Conservation (phyloP, 768 basidiomycete species). For the Kockovaella imperatae region DNA sequence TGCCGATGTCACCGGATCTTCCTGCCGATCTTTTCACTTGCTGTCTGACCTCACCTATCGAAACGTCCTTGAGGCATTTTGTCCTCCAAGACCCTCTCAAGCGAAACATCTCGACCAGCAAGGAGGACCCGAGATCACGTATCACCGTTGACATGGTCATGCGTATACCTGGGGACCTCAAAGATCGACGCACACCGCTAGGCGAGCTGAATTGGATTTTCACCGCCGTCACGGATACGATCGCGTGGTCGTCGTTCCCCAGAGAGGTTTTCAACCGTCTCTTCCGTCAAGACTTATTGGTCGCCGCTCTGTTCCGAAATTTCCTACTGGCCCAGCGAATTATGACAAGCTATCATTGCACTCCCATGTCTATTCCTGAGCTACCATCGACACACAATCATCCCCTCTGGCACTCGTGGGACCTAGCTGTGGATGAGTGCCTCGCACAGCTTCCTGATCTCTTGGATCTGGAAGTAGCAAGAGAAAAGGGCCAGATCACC, state of each 20-base stretch:
- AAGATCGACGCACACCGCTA: conserved; percentile 88
- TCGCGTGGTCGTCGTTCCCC: conserved; percentile 97
- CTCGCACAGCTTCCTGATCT: conserved; percentile 86
- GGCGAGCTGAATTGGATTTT: conserved; percentile 99
- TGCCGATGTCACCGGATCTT: conserved; percentile 91
- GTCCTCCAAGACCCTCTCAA: conserved; percentile 73
- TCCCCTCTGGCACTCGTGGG: conserved; percentile 94
- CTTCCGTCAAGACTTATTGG: conserved; percentile 89
- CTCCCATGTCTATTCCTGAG: conserved; percentile 83
- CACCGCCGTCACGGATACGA: conserved; percentile 96
- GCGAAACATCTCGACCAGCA: conserved; percentile 62
- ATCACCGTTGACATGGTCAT: conserved; percentile 74
- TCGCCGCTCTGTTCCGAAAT: conserved; percentile 93
- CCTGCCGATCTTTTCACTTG: conserved; percentile 97
- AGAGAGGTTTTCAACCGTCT: conserved; percentile 85
- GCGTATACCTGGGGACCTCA: conserved; percentile 92
- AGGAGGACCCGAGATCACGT: conserved; percentile 49
- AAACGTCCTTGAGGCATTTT: conserved; percentile 83
- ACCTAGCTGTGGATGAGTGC: conserved; percentile 89
- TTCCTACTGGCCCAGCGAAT: conserved; percentile 95
- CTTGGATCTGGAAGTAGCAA: conserved; percentile 35
- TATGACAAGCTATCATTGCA: conserved; percentile 96
- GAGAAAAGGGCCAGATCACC: conserved; percentile 12
- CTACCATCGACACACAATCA: conserved; percentile 96
- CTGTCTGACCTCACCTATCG: conserved; percentile 95